Evolutionary conservation across 2,329 filamentous ascomycete genomes (phyloP).

Genomic region (Stagonosporopsis cucurbitacearum): DNA sequence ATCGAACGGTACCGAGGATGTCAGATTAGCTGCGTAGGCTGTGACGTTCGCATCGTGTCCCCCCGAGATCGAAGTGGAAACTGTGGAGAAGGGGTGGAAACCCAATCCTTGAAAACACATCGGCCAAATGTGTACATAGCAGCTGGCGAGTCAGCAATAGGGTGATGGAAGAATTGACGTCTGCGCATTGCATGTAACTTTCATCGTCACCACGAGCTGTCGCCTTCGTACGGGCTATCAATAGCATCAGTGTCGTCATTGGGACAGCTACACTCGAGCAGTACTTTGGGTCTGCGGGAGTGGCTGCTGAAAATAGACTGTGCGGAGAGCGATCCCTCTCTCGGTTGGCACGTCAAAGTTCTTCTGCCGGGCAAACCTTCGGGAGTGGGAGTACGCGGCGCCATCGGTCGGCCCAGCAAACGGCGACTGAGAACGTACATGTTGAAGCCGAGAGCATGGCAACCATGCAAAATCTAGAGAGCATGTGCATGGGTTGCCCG

Average conservation of each 20-base stretch:
- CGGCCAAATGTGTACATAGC: constrained; percentile 4
- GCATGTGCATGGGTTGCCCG: constrained; percentile 11
- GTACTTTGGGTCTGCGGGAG: constrained; percentile 2
- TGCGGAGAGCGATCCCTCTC: not conserved
- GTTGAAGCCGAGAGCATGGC: constrained; percentile 6
- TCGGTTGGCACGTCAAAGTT: constrained; percentile 4
- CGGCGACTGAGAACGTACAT: constrained; percentile 7
- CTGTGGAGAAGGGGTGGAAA: constrained; percentile 16
- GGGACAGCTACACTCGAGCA: not conserved
- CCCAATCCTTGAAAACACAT: constrained; percentile 7
- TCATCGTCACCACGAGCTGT: not conserved
- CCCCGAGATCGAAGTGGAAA: constrained; percentile 5
- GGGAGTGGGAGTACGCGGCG: constrained; percentile 17
- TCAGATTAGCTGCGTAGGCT: constrained; percentile 9
- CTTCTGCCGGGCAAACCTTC: constrained; percentile 1
- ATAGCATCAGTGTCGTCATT: constrained; percentile 11
- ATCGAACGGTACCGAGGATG: not conserved
- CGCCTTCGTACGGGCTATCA: constrained; percentile 4
- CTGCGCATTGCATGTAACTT: not conserved
- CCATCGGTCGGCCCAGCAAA: constrained; percentile 11
- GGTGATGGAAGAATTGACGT: constrained; percentile 5
- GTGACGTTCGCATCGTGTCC: constrained; percentile 13
- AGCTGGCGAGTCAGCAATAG: constrained; percentile 1
- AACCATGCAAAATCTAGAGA: not conserved
- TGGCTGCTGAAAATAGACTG: constrained; percentile 14